phyloP scores from a whole-genome alignment of 2,329 filamentous ascomycete genomes.

The Cladophialophora immunda region DNA sequence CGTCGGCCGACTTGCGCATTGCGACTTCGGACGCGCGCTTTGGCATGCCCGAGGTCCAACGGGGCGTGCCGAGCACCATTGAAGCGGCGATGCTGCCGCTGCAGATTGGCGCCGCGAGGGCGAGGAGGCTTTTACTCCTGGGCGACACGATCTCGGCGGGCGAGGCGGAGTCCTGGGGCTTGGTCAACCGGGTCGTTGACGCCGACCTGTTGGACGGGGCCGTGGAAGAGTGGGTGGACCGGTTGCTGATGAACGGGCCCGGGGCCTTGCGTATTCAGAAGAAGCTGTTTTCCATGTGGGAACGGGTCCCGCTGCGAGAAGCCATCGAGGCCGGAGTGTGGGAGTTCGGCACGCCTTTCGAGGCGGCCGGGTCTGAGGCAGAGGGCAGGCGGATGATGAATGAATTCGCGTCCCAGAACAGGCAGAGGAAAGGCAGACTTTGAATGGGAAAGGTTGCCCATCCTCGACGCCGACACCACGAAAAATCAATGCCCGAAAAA shows the following conservation, averaged over 20 bases:
- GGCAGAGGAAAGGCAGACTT: conserved; percentile 12
- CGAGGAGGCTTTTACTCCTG: conserved; percentile 48
- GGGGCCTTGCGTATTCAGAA: conserved; percentile 48
- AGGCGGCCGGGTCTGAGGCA: conserved; percentile 16
- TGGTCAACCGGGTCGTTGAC: conserved; percentile 49
- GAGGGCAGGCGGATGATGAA: conserved; percentile 27
- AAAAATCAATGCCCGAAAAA: background rate
- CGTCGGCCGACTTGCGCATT: conserved; percentile 50
- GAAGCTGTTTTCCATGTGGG: conserved; percentile 38
- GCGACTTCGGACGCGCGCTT: conserved; percentile 46
- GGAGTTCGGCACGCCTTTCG: conserved; percentile 40
- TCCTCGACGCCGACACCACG: background rate
- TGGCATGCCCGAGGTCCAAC: conserved; percentile 52
- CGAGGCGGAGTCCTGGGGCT: conserved; percentile 47
- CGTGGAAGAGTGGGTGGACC: conserved; percentile 46
- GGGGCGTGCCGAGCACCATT: conserved; percentile 52
- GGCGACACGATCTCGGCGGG: conserved; percentile 47
- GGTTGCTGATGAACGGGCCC: conserved; percentile 45
- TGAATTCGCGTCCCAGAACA: conserved; percentile 11
- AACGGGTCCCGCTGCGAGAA: conserved; percentile 29
- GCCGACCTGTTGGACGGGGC: conserved; percentile 43
- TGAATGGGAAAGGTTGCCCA: background rate
- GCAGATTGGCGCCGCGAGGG: conserved; percentile 50
- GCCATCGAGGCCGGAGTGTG: conserved; percentile 41
- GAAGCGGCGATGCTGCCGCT: conserved; percentile 50